A percentile compares a stretch with the other conserved stretches of the same genome.
Evolutionary conservation across 1,284 basidiomycete species (phyloP).

Genomic region (Ceratobasidium sp.): DNA sequence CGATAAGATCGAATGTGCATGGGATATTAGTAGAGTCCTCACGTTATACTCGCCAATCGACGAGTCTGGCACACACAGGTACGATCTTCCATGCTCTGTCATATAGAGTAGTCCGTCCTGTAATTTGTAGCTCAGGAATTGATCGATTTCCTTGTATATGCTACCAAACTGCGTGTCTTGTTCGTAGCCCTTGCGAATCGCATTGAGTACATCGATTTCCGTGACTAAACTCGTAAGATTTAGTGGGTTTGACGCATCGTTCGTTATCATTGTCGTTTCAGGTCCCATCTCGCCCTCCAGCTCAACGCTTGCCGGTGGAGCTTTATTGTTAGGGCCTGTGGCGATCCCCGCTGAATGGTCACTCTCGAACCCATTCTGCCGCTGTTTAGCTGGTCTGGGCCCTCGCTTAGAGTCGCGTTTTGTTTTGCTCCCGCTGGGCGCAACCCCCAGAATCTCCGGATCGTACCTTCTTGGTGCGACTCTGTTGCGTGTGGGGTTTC

Average conservation of each 20-base stretch:
- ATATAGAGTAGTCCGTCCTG: conserved; percentile 6
- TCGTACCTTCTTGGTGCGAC: not conserved
- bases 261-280: too few relatives aligned
- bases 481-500: not conserved
- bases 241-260: not conserved
- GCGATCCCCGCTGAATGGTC: too few relatives aligned
- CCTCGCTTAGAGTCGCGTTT: not conserved
- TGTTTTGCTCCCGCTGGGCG: not conserved
- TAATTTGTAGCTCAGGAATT: not conserved
- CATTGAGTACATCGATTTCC: conserved; percentile 4
- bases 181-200: not conserved
- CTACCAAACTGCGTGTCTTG: not conserved
- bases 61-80: conserved; percentile 2
- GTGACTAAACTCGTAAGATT: not conserved
- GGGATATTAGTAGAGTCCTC: not conserved
- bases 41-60: not conserved
- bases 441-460: not conserved
- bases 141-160: not conserved
- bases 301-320: not conserved
- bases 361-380: too few relatives aligned
- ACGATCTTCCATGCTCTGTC: not conserved
- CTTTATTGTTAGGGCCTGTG: too few relatives aligned
- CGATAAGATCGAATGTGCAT: too few relatives aligned
- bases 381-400: not conserved
- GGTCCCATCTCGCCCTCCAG: conserved; percentile 15